Base-by-base conservation (phyloP, 495 filamentous ascomycete species). In the Penicillium canariense region DNA sequence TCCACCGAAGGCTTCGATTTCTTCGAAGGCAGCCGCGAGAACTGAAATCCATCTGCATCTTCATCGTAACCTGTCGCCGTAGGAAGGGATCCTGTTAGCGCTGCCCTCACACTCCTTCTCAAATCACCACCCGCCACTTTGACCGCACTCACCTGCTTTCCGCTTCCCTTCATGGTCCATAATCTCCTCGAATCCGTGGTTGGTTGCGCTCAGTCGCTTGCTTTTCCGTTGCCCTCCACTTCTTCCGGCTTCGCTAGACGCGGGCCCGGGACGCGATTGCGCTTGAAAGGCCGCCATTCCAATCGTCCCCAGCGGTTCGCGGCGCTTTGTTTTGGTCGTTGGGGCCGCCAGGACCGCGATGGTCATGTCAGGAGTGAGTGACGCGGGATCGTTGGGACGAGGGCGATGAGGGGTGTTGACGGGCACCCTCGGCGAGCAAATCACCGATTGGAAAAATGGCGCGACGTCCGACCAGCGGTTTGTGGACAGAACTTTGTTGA, bases 21-120 rank as follows among this genome's bases (percentile, higher is more conserved):
- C 54, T 75, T 80, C 12, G 71, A 57, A 9, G 73, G 69, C 28
- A 75, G 70, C 44, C 79, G 71, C 10, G 77, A 75, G 50, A 83
- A 84, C 35, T 74, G 65, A 50, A 84, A 84, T 14, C 78, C 81
- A 47, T 78, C 81, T 40, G 67, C 67, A 53, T 82, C 81, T 46
- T 84, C 81, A 32, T 82, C 77, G 53, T 78, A 82, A 32, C 53
- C 77, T 80, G 60, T 38, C 54, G 4, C 10, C 40, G 10, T 30
- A 50, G 30, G 31, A 48, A 11, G 17, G 34, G 52, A 17, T 8
- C 15, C 17, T 12, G 25, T 60, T 51, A 60, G 49, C 31, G 8
- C 39, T 67, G 48, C 67, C 57, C 34, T 25, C 23, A 28, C 6
- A 14, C 17, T 6, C 34, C n/a, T 20, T 23, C 25, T 32, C 27